These are phyloP conservation scores for Fusarium haematococcum DNA, from an alignment of 2,329 filamentous ascomycete genomes.

Conservation along the genomic window DNA sequence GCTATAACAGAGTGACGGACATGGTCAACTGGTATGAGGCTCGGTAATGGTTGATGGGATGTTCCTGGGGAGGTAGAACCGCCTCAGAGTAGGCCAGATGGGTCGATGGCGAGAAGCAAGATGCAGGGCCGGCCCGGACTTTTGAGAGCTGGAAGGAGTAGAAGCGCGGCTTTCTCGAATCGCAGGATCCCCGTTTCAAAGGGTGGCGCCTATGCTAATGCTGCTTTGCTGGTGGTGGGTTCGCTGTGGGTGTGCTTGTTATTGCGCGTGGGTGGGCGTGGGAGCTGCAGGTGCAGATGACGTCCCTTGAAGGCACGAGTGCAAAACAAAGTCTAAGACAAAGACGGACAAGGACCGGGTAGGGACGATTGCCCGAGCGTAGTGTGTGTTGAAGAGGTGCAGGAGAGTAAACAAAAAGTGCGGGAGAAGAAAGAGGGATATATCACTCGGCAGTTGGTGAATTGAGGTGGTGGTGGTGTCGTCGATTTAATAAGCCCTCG, in stretches of 20 bases:
- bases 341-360: slow-evolving; percentile 26
- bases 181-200: slow-evolving; percentile 39
- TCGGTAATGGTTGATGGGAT: slow-evolving; percentile 22
- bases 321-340: slow-evolving; percentile 36
- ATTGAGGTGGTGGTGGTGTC: slow-evolving; percentile 5
- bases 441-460: slow-evolving; percentile 4
- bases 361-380: background rate
- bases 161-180: slow-evolving; percentile 37
- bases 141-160: slow-evolving; percentile 42
- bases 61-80: slow-evolving; percentile 17
- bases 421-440: slow-evolving; percentile 16
- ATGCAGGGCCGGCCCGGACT: slow-evolving; percentile 40
- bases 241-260: slow-evolving; percentile 36
- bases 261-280: slow-evolving; percentile 26
- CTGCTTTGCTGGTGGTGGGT: slow-evolving; percentile 28
- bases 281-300: slow-evolving; percentile 44
- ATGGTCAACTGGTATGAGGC: slow-evolving; percentile 46
- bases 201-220: slow-evolving; percentile 39
- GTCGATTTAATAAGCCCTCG: slow-evolving; percentile 35
- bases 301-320: slow-evolving; percentile 39
- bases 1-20: slow-evolving; percentile 52
- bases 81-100: slow-evolving; percentile 27
- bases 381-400: slow-evolving; percentile 7
- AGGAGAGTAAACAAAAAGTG: slow-evolving; percentile 21
- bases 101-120: slow-evolving; percentile 35